Evolutionary conservation across 768 basidiomycete genomes (phyloP), one percentile per base, ranked within the genome.

Genomic region (Leccinum olivaceopallidum): DNA sequence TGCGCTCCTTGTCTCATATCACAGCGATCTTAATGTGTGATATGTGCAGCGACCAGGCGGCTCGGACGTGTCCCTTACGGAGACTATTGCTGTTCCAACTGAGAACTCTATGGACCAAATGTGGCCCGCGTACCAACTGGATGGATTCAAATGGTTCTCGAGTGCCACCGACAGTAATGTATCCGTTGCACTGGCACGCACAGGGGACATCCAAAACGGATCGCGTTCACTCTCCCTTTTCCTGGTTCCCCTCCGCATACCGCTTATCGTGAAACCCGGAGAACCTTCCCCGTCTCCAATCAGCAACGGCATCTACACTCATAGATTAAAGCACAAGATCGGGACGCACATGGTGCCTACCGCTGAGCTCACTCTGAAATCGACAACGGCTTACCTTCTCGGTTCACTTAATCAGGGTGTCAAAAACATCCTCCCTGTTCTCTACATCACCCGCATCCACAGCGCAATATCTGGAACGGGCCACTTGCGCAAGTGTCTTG

Each of bases 141-240:
- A 90, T 63, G 89, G 90, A 4, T 83, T 91, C 71, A 92, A 91
- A 74, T 92, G 90, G 90, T 92, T 92, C 72, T 90, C 90, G 16
- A 89, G 88, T 65, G 91, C 91, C 2, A 89, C 89, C 0, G 91
- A 92, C 65, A 84, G 87, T 63, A 78, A 92, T 60, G 76, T 91
- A 9, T 81, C 89, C 0, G 78, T 92, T 26, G 89, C 88, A 1
- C 76, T 92, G 6, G 91, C 89, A 6, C 86, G 90, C 39, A 91
- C 90, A 2, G 89, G 88, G 1, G 71, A 82, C 0, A 60, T 69
- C 28, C 64, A 76, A 53, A 72, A 78, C 13, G 89, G 90, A 6
- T 86, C 89, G 1, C 81, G 84, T 39, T 83, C 82, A 0, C 80
- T 92, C 13, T 91, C 89, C 1, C 83, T 92, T 39, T 92, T 92